Evolutionary conservation across 1,284 basidiomycete species (phyloP).

Genomic region (Leccinum discolor): DNA sequence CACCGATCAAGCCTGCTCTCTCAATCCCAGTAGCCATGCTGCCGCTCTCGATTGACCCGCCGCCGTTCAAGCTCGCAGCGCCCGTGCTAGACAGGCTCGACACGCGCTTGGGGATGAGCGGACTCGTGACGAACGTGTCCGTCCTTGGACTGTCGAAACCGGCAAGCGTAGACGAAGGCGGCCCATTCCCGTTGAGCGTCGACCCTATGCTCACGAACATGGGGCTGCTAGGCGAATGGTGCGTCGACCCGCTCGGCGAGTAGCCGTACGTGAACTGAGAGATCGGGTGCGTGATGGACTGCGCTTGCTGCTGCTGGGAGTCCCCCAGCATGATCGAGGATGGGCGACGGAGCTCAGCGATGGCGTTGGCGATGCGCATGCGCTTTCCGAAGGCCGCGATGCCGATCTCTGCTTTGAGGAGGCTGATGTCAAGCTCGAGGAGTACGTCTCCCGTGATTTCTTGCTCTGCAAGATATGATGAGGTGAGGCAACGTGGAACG

Average conservation of each 20-base stretch:
- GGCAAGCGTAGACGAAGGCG: conserved; percentile 20
- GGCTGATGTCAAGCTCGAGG: conserved; percentile 89
- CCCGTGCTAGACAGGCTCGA: conserved; percentile 33
- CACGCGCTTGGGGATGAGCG: conserved; percentile 25
- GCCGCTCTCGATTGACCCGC: conserved; percentile 19
- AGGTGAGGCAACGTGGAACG: background rate
- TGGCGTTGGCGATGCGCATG: conserved; percentile 87
- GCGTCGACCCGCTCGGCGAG: conserved; percentile 37
- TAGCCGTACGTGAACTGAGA: conserved; percentile 22
- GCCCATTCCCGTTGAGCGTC: conserved; percentile 18
- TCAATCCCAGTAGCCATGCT: conserved; percentile 12
- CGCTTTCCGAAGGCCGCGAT: conserved; percentile 95
- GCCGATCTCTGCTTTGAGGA: conserved; percentile 95
- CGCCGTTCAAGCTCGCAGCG: conserved; percentile 24
- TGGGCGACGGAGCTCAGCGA: conserved; percentile 82
- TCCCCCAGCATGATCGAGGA: conserved; percentile 53
- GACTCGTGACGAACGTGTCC: conserved; percentile 25
- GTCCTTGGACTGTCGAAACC: conserved; percentile 39
- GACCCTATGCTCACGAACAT: conserved; percentile 27
- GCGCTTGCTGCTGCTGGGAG: conserved; percentile 32
- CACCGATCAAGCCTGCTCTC: conserved; percentile 14
- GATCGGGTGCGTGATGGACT: conserved; percentile 47
- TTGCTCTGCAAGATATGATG: conserved; percentile 64
- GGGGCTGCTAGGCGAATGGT: conserved; percentile 37
- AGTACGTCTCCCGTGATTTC: conserved; percentile 98